A percentile compares a stretch with the other conserved stretches of the same genome.
Evolutionary conservation across 1,284 basidiomycete genomes (phyloP).

Genomic region (Xanthoconium separans): DNA sequence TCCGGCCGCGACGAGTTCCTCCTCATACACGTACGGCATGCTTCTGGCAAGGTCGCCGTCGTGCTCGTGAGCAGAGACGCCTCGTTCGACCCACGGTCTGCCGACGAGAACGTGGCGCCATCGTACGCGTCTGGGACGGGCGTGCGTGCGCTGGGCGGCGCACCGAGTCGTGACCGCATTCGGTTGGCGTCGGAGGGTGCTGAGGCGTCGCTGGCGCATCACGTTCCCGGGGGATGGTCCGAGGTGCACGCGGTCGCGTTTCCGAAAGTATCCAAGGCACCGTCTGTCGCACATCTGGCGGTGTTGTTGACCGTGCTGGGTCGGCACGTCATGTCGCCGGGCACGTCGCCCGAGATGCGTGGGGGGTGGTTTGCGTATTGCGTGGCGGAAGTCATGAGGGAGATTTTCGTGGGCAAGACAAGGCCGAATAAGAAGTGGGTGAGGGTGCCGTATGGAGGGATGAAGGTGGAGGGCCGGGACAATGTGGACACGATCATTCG

Average conservation of each 20-base stretch:
- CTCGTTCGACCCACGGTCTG: background rate
- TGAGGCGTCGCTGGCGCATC: background rate
- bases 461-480: constrained; percentile 8
- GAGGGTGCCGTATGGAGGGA: constrained; percentile 12
- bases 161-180: constrained; percentile 5
- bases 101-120: background rate
- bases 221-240: constrained; percentile 1
- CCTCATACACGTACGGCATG: constrained; percentile 12
- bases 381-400: constrained; percentile 9
- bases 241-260: constrained; percentile 11
- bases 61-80: constrained; percentile 7
- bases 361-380: constrained; percentile 16
- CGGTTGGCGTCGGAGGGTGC: constrained; percentile 7
- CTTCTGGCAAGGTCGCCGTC: constrained; percentile 10
- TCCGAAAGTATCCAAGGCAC: constrained; percentile 7
- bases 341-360: background rate
- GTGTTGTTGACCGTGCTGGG: constrained; percentile 8
- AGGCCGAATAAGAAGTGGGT: constrained; percentile 12
- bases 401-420: constrained; percentile 8
- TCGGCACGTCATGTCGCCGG: constrained; percentile 2
- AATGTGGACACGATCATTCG: constrained; percentile 5
- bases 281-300: constrained; percentile 15
- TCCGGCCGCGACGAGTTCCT: constrained; percentile 10
- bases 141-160: background rate
- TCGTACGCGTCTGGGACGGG: background rate